Conservation (phyloP, 805 yeast genomes). For the Yamadazyma sp. region DNA sequence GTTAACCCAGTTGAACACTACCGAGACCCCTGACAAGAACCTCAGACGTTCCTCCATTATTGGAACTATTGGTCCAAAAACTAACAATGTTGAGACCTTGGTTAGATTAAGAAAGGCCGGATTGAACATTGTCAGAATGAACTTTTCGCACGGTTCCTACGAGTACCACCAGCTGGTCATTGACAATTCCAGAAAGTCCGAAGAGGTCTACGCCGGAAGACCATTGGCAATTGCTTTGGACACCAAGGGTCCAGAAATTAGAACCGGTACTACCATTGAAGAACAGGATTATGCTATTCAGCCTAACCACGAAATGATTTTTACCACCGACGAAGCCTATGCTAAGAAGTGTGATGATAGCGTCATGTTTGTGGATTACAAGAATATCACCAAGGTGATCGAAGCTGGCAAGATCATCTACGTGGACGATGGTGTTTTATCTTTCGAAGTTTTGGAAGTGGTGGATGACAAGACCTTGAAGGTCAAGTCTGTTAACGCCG, state of each 20-base stretch:
- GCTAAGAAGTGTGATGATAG: conserved; percentile 70
- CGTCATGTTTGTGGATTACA: conserved; percentile 86
- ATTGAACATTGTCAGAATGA: conserved; percentile 96
- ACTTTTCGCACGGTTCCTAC: conserved; percentile 97
- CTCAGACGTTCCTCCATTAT: conserved; percentile 94
- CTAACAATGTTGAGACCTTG: conserved; percentile 83
- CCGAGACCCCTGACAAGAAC: conserved; percentile 71
- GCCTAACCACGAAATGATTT: conserved; percentile 85
- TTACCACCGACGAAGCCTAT: conserved; percentile 87
- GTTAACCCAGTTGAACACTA: conserved; percentile 76
- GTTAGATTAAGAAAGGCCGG: conserved; percentile 94
- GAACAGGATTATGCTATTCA: conserved; percentile 80
- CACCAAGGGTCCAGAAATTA: conserved; percentile 99
- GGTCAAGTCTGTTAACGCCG: conserved; percentile 89
- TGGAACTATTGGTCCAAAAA: conserved; percentile 98
- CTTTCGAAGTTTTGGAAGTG: conserved; percentile 87
- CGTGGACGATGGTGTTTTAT: conserved; percentile 96
- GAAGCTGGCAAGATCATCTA: conserved; percentile 85
- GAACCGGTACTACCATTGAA: conserved; percentile 92
- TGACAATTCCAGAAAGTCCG: conserved; percentile 95
- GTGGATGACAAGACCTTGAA: conserved; percentile 77
- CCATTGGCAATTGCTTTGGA: conserved; percentile 98
- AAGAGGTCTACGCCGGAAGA: conserved; percentile 86
- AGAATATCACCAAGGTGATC: conserved; percentile 94
- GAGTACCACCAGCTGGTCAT: conserved; percentile 96